Conservation (phyloP, 2,329 filamentous ascomycete genomes). For the Aspergillus vadensis region DNA sequence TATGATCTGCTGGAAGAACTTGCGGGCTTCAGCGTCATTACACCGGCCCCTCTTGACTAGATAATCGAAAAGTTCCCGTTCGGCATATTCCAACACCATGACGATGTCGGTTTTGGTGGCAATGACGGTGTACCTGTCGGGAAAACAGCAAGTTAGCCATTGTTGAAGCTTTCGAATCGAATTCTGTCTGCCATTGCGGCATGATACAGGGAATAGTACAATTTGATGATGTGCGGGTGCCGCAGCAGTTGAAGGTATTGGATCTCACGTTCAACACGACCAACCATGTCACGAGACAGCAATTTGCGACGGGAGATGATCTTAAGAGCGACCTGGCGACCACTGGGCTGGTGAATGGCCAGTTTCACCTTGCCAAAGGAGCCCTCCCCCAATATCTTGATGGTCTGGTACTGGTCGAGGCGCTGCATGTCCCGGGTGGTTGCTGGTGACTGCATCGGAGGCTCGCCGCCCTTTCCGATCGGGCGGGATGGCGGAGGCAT, state of each 20-base stretch:
- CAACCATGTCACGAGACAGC: constrained; percentile 96
- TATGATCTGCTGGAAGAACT: constrained; percentile 99
- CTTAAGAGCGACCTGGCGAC: constrained; percentile 95
- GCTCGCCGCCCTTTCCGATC: constrained; percentile 31
- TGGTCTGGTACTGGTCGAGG: constrained; percentile 86
- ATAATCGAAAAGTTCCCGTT: constrained; percentile 96
- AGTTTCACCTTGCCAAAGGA: constrained; percentile 99
- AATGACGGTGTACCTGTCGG: constrained; percentile 83
- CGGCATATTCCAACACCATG: constrained; percentile 98
- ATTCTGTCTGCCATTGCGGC: background rate
- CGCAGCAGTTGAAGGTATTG: constrained; percentile 94
- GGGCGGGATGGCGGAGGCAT: constrained; percentile 42
- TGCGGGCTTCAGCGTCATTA: constrained; percentile 86
- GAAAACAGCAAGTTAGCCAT: constrained; percentile 19
- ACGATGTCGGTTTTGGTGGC: constrained; percentile 93
- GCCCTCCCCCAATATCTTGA: constrained; percentile 90
- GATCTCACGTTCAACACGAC: constrained; percentile 95
- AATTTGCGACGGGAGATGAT: constrained; percentile 96
- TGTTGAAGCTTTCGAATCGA: background rate
- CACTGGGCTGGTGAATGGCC: constrained; percentile 86
- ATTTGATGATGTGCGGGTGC: constrained; percentile 98
- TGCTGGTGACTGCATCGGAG: constrained; percentile 45
- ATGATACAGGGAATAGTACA: constrained; percentile 60
- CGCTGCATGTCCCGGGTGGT: constrained; percentile 70
- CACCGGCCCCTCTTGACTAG: constrained; percentile 93